Base-by-base conservation (phyloP, 2,329 filamentous ascomycete genomes). In the Aphanocladium album region DNA sequence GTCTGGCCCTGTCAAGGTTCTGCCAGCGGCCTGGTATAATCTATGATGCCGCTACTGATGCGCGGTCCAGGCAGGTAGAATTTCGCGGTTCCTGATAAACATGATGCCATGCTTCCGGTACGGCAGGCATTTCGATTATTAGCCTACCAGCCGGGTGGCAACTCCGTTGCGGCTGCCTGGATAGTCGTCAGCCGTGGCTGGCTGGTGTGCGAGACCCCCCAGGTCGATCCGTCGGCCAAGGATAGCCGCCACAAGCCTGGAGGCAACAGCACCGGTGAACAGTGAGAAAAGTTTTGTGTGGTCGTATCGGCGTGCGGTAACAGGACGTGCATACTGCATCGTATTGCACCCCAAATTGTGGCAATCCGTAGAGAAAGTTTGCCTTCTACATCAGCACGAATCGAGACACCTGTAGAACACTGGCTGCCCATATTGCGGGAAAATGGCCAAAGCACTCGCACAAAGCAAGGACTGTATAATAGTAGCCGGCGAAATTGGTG, bases 211-310 rank as follows among this genome's bases (percentile, higher is more conserved):
- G 25, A 46, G n/a, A 35, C 17, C 11, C 14, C 27, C 23, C 19
- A 41, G 33, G 37, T 19, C 47, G 27, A 46, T 58, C 35, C 57
- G n/a, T 41, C 37, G n/a, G 37, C 57, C 47, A 45, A 46, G 57
- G 39, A 21, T 35, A 52, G n/a, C 47, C 39, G 47, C 46, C 25
- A 45, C 45, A 43, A 8, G 3, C 11, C 35, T 33, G 30, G 9
- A 43, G 12, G 46, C 55, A 43, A 58, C 23, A 41, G 16, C 14
- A 30, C 19, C 30, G 49, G n/a, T 23, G 25, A 5, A 7, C 19
- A 35, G n/a, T 47, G 53, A 19, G 43, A 19, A 46, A 25, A 35
- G n/a, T n/a, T 25, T 8, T 39, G 43, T 37, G 30, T 55, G 3
- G 19, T 37, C 16, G 3, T 21, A 49, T 49, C 30, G 43, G 54